Evolutionary conservation across 2,329 filamentous ascomycete species (phyloP).

Genomic region (Xylaria sp.): DNA sequence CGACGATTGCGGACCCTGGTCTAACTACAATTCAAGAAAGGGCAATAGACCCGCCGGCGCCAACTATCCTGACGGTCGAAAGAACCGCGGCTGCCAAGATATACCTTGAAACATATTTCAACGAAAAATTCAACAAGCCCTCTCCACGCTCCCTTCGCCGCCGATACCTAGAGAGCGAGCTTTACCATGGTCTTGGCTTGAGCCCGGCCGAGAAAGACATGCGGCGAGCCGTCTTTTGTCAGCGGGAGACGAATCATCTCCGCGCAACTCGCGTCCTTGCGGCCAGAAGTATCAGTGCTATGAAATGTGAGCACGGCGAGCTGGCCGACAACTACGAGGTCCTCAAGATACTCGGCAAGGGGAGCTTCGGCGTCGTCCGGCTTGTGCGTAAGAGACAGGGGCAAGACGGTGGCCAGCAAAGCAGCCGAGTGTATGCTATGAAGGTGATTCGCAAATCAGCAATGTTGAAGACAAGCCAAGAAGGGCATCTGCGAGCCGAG

Average conservation of each 20-base stretch:
- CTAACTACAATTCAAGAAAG: conserved; percentile 52
- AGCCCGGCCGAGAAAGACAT: conserved; percentile 65
- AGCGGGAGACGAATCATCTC: conserved; percentile 78
- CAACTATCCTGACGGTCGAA: conserved; percentile 73
- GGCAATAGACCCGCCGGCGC: conserved; percentile 44
- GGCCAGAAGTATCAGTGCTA: conserved; percentile 61
- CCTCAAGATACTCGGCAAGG: conserved; percentile 86
- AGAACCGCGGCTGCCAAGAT: conserved; percentile 83
- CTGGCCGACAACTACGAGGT: conserved; percentile 78
- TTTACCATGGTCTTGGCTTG: conserved; percentile 67
- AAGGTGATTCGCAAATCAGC: conserved; percentile 95
- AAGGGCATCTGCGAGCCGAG: conserved; percentile 91
- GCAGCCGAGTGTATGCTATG: conserved; percentile 83
- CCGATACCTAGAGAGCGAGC: conserved; percentile 69
- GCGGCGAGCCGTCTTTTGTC: conserved; percentile 68
- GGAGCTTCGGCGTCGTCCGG: conserved; percentile 92
- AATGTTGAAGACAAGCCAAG: conserved; percentile 91
- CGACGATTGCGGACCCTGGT: conserved; percentile 45
- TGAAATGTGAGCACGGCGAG: conserved; percentile 58
- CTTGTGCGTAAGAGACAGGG: conserved; percentile 76
- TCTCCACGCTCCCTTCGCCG: conserved; percentile 71
- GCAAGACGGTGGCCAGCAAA: conserved; percentile 12
- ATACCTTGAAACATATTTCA: conserved; percentile 86
- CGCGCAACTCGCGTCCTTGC: conserved; percentile 79
- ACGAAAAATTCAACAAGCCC: conserved; percentile 69